Conservation (phyloP, 2,329 filamentous ascomycete species). For the Tolypocladium endophyticum region DNA sequence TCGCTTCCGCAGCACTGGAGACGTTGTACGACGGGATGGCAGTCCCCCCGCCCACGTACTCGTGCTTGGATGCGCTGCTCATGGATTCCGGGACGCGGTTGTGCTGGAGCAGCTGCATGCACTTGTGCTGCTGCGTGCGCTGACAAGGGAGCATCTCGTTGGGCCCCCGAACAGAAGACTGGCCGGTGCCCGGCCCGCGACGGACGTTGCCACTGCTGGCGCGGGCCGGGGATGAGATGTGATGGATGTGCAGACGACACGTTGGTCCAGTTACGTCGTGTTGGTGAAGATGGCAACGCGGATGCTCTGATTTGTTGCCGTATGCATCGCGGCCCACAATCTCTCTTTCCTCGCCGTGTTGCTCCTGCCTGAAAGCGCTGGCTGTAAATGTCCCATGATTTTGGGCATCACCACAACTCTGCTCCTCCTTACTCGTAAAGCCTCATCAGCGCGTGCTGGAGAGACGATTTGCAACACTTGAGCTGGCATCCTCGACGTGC, state of each 20-base stretch:
- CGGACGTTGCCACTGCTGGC: not conserved
- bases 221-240: not conserved
- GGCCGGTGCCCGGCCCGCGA: not conserved
- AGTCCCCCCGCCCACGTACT: no score
- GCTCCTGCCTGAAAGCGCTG: not conserved
- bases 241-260: not conserved
- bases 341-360: not conserved
- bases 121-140: not conserved
- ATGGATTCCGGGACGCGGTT: not conserved
- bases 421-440: not conserved
- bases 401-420: not conserved
- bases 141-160: not conserved
- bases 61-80: not conserved
- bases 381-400: not conserved
- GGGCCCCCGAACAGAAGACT: not conserved
- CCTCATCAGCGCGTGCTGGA: not conserved
- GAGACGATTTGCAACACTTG: not conserved
- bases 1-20: slow-evolving; percentile 20
- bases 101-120: not conserved
- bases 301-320: not conserved
- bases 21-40: not conserved
- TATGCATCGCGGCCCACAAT: not conserved
- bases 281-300: not conserved
- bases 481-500: not conserved
- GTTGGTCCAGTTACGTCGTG: not conserved